A percentile compares a stretch with the other conserved stretches of the same genome.
Conservation (phyloP, 2,329 filamentous ascomycete species). For the Elsinoe arachidis region DNA sequence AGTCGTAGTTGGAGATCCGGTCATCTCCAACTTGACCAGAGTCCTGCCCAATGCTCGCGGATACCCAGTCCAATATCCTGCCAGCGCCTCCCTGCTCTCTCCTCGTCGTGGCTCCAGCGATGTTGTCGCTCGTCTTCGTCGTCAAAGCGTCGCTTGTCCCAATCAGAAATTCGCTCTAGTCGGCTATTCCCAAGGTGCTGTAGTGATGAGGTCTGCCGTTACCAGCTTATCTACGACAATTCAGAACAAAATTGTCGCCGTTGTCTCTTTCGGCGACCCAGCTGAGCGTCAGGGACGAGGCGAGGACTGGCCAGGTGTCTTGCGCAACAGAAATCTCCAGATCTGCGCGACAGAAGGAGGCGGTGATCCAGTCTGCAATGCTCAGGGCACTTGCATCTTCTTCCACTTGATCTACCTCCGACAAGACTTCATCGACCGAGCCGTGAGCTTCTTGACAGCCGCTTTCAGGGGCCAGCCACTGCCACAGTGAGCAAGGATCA, state of each 20-base stretch:
- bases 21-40: background rate
- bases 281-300: background rate
- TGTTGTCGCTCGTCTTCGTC: background rate
- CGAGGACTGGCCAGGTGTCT: background rate
- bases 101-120: background rate
- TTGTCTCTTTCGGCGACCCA: constrained; percentile 7
- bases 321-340: background rate
- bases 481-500: background rate
- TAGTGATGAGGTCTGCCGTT: background rate
- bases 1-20: background rate
- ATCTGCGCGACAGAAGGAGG: background rate
- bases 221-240: background rate
- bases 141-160: background rate
- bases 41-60: background rate
- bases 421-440: background rate
- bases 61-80: constrained; percentile 6
- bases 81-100: background rate
- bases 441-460: background rate
- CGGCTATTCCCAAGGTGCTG: constrained; percentile 9
- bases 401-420: constrained; percentile 4
- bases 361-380: constrained; percentile 2
- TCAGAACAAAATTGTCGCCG: background rate
- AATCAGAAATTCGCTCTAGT: constrained; percentile 9
- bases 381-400: constrained; percentile 4
- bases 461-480: background rate